These are phyloP conservation scores for Corinectria fuckeliana DNA, from an alignment of 2,329 filamentous ascomycete species.

Conservation along the genomic window DNA sequence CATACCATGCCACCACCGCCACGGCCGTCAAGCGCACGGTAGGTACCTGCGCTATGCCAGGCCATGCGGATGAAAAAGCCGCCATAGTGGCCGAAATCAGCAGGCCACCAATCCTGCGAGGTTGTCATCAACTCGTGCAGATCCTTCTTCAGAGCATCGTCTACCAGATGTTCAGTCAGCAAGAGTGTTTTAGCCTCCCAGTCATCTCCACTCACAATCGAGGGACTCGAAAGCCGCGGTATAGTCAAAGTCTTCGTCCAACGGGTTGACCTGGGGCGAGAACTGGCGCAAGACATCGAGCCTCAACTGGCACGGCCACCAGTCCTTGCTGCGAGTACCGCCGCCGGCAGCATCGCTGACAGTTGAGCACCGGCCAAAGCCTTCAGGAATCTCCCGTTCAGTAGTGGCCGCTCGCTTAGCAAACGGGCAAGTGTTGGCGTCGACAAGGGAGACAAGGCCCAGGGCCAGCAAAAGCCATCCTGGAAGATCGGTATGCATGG, in stretches of 20 bases:
- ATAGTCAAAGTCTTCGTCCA: slow-evolving; percentile 74
- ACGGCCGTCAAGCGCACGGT: slow-evolving; percentile 76
- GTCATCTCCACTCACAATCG: slow-evolving; percentile 50
- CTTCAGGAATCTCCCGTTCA: slow-evolving; percentile 23
- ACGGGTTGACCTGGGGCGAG: slow-evolving; percentile 66
- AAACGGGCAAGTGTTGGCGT: slow-evolving; percentile 27
- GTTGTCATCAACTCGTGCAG: slow-evolving; percentile 75
- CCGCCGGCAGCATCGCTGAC: slow-evolving; percentile 58
- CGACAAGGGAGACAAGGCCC: slow-evolving; percentile 24
- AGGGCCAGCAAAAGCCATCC: slow-evolving; percentile 27
- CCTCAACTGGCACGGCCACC: slow-evolving; percentile 74
- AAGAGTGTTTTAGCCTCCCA: too few species aligned
- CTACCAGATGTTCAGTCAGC: slow-evolving; percentile 34
- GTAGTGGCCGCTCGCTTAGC: slow-evolving; percentile 22
- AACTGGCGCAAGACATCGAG: slow-evolving; percentile 79
- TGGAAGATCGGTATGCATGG: slow-evolving; percentile 24
- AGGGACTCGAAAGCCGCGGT: slow-evolving; percentile 73
- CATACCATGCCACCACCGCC: slow-evolving; percentile 69
- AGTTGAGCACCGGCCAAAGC: slow-evolving; percentile 28
- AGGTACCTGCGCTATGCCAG: slow-evolving; percentile 82
- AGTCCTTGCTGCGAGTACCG: slow-evolving; percentile 73
- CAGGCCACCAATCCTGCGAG: slow-evolving; percentile 83
- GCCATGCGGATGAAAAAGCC: slow-evolving; percentile 82
- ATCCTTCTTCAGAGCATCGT: slow-evolving; percentile 75
- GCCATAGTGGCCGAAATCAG: slow-evolving; percentile 82